These are phyloP conservation scores for Komagataea norvegica DNA, from an alignment of 1,139 yeast genomes.

Conservation along the genomic window DNA sequence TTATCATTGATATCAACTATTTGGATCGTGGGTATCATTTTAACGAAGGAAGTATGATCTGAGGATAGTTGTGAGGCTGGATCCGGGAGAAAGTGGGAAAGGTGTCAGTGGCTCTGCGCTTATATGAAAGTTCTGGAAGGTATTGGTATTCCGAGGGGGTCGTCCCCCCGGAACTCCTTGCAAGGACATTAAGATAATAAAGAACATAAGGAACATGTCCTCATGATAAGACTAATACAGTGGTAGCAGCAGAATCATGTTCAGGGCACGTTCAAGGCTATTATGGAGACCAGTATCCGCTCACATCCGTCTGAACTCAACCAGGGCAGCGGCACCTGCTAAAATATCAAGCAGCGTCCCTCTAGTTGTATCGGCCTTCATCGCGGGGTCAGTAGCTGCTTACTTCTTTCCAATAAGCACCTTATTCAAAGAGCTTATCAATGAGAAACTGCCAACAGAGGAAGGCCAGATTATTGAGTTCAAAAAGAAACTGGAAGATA, in stretches of 20 bases:
- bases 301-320: conserved; percentile 3
- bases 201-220: too few relatives aligned
- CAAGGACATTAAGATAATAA: too few relatives aligned
- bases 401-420: conserved; percentile 24
- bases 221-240: too few relatives aligned
- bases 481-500: conserved; percentile 36
- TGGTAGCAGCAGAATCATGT: too few relatives aligned
- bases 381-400: conserved; percentile 26
- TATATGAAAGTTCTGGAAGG: too few relatives aligned
- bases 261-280: conserved; percentile 1
- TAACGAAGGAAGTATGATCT: too few relatives aligned
- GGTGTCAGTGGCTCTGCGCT: too few relatives aligned
- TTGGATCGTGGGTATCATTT: conserved; percentile 25
- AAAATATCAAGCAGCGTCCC: conserved; percentile 13
- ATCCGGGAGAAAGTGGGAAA: too few relatives aligned
- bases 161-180: too few relatives aligned
- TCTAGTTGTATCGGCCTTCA: conserved; percentile 21
- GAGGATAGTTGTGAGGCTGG: too few relatives aligned
- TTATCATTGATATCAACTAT: conserved; percentile 30
- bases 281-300: background rate
- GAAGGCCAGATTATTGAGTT: conserved; percentile 30
- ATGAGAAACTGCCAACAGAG: conserved; percentile 21
- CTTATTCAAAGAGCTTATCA: conserved; percentile 20
- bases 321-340: background rate
- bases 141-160: too few relatives aligned